Evolutionary conservation across 164 flowering plant species (phyloP), one percentile per base, ranked within the genome.

Genomic region (Chimonanthus salicifolius): DNA sequence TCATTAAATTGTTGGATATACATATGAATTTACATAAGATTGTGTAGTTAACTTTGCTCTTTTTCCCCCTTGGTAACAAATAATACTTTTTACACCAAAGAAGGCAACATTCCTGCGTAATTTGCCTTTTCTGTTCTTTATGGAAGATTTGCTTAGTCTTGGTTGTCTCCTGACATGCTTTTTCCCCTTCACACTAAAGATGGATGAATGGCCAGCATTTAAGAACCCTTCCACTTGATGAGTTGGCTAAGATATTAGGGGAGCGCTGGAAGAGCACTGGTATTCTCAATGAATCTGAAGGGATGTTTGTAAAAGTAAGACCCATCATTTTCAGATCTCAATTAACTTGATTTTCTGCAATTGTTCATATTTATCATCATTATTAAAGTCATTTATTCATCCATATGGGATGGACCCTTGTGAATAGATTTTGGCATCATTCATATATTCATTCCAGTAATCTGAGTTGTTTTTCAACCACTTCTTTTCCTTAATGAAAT

Each of bases 121-220:
- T 45, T 66, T 45, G n/a, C 10, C 21, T 33, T 15, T 44, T 16
- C 18, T 60, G 50, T 46, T 71, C 10, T 51, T 43, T 4, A 45
- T 47, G 49, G 18, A 47, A 47, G 48, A 4, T 45, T 46, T 48
- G 0, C 11, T 33, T 63, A 33, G 7, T 48, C 20, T 72, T 73
- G 44, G 15, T 58, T 46, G 58, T 60, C 66, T 54, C 20, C 15
- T 75, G 58, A 71, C 66, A 60, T 49, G 49, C 45, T 43, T 7
- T 47, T 65, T 48, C 15, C 51, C 47, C 62, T 44, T 16, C n/a
- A 10, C 43, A 51, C 18, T 48, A 67, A 73, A 95, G 99, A 89
- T 95, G 99, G 99, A 95, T 95, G 97, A 95, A 95, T 85, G 97
- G 99, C 65, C 95, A 90, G 72, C 88, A 92, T 80, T 80, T 95